phyloP scores from a whole-genome alignment of 805 yeast species.

The Wickerhamiella kurtzmanii region DNA sequence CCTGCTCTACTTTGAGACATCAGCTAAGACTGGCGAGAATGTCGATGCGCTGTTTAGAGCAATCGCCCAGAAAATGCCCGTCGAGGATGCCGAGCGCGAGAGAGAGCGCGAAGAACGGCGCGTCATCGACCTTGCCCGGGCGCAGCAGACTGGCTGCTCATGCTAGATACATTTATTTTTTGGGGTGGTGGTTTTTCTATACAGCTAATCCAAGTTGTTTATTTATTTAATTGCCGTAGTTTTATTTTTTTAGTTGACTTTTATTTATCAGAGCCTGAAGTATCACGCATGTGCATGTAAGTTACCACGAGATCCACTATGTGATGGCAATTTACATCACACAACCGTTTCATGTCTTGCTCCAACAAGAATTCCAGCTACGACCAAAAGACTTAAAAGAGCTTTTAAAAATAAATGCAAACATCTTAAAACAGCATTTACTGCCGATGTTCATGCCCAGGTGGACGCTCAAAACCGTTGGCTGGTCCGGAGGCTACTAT shows the following conservation, averaged over 20 bases:
- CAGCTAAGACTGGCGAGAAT: constrained; percentile 62
- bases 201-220: background rate
- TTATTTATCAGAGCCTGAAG: background rate
- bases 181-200: too few species aligned
- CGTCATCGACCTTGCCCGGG: constrained; percentile 15
- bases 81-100: constrained; percentile 24
- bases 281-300: background rate
- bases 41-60: constrained; percentile 35
- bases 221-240: background rate
- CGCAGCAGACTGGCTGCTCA: constrained; percentile 23
- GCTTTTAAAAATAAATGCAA: background rate
- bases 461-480: background rate
- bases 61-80: constrained; percentile 37
- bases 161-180: too few species aligned
- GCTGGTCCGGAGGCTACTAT: background rate
- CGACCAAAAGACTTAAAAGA: too few species aligned
- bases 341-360: too few species aligned
- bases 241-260: background rate
- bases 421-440: too few species aligned
- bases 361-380: too few species aligned
- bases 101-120: constrained; percentile 18
- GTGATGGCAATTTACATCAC: background rate
- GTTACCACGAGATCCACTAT: background rate
- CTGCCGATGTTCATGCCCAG: too few species aligned
- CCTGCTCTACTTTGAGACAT: constrained; percentile 41